Percentiles rank a stretch among this genome's conserved stretches.
Evolutionary conservation across 1,284 basidiomycete genomes (phyloP).

Genomic region (Cryptococcus sp.): DNA sequence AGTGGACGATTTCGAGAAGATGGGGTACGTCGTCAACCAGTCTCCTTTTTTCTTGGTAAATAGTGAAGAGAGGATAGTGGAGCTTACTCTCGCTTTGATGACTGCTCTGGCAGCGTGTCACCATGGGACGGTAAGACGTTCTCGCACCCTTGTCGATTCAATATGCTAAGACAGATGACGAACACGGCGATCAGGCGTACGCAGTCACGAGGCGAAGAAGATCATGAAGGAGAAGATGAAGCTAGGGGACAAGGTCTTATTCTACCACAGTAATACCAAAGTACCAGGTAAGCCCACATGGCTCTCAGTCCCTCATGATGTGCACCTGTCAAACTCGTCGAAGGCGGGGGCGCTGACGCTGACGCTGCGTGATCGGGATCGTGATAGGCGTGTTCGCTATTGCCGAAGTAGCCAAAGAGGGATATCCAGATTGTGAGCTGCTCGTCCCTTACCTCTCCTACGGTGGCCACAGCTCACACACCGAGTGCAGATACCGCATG

Average conservation of each 20-base stretch:
- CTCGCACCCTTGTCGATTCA: no score
- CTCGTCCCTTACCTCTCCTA: background rate
- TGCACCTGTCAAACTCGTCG: no score
- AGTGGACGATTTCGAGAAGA: slow-evolving; percentile 80
- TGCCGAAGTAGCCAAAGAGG: slow-evolving; percentile 78
- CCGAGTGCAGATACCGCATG: slow-evolving; percentile 73
- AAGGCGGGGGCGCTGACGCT: no score
- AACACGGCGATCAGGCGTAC: slow-evolving; percentile 36
- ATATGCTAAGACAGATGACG: background rate
- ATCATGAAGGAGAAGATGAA: slow-evolving; percentile 86
- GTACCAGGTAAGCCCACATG: slow-evolving; percentile 67
- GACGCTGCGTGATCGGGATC: slow-evolving; percentile 1
- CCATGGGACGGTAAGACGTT: slow-evolving; percentile 78
- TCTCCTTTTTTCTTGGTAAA: background rate
- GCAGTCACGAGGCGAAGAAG: slow-evolving; percentile 89
- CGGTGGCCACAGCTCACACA: slow-evolving; percentile 3
- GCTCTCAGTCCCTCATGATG: no score
- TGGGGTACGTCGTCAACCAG: slow-evolving; percentile 41
- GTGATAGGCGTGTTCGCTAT: slow-evolving; percentile 80
- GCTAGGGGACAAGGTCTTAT: slow-evolving; percentile 69
- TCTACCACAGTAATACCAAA: slow-evolving; percentile 93
- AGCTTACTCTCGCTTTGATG: slow-evolving; percentile 1
- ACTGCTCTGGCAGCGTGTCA: slow-evolving; percentile 59
- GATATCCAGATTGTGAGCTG: slow-evolving; percentile 81
- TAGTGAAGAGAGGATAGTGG: background rate